Evolutionary conservation across 1,284 basidiomycete species (phyloP), one percentile per base, ranked within the genome.

Genomic region (Fomes fomentarius): DNA sequence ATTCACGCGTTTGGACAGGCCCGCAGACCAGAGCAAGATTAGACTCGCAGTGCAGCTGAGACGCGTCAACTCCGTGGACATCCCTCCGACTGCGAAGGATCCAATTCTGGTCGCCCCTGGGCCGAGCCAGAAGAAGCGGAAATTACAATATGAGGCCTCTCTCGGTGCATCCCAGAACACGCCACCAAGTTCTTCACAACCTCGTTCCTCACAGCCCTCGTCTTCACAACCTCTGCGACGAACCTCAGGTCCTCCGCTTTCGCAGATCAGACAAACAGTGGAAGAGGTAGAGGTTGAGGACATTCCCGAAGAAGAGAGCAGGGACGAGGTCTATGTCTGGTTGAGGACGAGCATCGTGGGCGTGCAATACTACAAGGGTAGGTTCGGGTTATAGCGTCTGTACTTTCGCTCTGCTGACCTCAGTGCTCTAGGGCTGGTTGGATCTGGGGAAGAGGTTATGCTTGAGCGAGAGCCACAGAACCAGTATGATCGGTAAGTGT

Each of bases 351-450:
- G 80, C 44, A 83, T 93, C 14, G 93, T 94, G 0, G 92, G 92
- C 0, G 75, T 94, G 11, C 90, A 92, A 65, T 91, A 94, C 66
- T 94, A 94, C 65, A 76, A 76, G 65, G 89, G 89, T 83, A 46
- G 7, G 58, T 14, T 47, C 12, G 21, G 4, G 30, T 42, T 26
- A 11, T 8, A 21, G 6, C 17, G 17, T 11, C 21, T 40, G 6
- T 30, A 9, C 10, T 34, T 15, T n/a, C n/a, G n/a, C n/a, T n/a
- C n/a, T 24, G 11, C 21, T 45, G 30, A 45, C 21, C 12, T 34
- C 4, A 14, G 7, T 10, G 10, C 42, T 52, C n/a, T 39, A 83
- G 91, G 91, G 34, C 65, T 94, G 47, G 93, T 93, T 34, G 90
- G 86, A 3, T 69, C 79, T 1, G 89, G 87, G 40, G 91, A 94